These are phyloP conservation scores for Trametes polyzona DNA, from an alignment of 1,284 basidiomycete genomes.

Conservation along the genomic window DNA sequence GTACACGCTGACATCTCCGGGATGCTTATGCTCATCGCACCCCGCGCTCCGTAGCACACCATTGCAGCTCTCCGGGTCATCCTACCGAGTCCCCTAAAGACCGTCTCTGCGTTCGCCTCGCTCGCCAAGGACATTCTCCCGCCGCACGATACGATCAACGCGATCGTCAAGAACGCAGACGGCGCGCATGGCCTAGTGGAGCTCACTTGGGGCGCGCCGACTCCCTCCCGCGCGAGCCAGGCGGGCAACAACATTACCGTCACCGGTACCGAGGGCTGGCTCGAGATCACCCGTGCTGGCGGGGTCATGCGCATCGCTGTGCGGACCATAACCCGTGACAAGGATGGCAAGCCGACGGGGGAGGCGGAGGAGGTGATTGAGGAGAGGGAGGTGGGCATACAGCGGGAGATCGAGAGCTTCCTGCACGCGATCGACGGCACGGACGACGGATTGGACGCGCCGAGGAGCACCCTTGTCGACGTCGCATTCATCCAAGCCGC, in stretches of 20 bases:
- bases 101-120: conserved; percentile 66
- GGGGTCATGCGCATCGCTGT: conserved; percentile 44
- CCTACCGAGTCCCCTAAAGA: conserved; percentile 55
- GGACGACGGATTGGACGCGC: conserved; percentile 54
- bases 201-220: conserved; percentile 62
- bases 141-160: conserved; percentile 77
- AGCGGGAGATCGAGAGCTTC: conserved; percentile 64
- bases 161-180: conserved; percentile 52
- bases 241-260: conserved; percentile 51
- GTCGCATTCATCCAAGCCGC: conserved; percentile 81
- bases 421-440: conserved; percentile 55
- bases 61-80: conserved; percentile 63
- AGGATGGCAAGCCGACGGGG: conserved; percentile 46
- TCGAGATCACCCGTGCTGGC: conserved; percentile 25
- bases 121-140: conserved; percentile 70
- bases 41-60: conserved; percentile 51
- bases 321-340: conserved; percentile 45
- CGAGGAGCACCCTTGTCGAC: conserved; percentile 65
- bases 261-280: conserved; percentile 64
- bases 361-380: conserved; percentile 54
- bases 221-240: conserved; percentile 36
- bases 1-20: background rate
- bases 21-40: background rate
- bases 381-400: conserved; percentile 53
- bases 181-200: conserved; percentile 63